These are phyloP conservation scores for Lithocarpus polystachyus DNA, from an alignment of 306 rosid genomes.

Conservation along the genomic window DNA sequence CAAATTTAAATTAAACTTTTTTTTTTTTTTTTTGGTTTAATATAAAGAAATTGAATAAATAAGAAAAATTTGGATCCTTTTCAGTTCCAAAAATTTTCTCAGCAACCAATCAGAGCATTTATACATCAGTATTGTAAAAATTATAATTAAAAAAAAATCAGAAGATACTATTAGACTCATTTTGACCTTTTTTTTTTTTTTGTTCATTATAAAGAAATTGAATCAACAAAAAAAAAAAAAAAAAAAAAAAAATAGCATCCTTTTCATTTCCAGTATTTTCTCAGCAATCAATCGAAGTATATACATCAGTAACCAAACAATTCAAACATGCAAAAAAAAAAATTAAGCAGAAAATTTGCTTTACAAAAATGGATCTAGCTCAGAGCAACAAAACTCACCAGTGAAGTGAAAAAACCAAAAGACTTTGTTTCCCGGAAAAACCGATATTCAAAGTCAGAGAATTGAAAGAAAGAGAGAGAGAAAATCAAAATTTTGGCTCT, in stretches of 20 bases:
- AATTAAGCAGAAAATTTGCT: not conserved
- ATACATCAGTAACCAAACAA: not conserved
- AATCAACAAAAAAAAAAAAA: not conserved
- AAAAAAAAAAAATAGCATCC: not conserved
- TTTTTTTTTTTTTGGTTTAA: no score
- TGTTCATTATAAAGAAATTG: not conserved
- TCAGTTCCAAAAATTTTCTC: no score
- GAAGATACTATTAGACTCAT: no score
- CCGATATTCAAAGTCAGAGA: not conserved
- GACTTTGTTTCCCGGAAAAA: not conserved
- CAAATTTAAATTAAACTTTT: no score
- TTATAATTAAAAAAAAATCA: no score
- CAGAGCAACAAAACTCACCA: conserved; percentile 34
- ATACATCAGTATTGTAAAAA: no score
- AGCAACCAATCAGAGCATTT: no score
- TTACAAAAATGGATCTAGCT: not conserved
- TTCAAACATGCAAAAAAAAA: not conserved
- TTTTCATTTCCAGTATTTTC: not conserved
- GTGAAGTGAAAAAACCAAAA: conserved; percentile 12
- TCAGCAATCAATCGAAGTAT: not conserved
- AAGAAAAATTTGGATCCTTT: no score
- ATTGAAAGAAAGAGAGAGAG: not conserved
- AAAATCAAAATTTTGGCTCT: conserved; percentile 11
- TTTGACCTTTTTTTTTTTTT: no score
- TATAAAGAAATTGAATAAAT: no score